These are phyloP conservation scores for Hyaloscypha variabilis DNA, from an alignment of 495 filamentous ascomycete genomes.

Conservation along the genomic window DNA sequence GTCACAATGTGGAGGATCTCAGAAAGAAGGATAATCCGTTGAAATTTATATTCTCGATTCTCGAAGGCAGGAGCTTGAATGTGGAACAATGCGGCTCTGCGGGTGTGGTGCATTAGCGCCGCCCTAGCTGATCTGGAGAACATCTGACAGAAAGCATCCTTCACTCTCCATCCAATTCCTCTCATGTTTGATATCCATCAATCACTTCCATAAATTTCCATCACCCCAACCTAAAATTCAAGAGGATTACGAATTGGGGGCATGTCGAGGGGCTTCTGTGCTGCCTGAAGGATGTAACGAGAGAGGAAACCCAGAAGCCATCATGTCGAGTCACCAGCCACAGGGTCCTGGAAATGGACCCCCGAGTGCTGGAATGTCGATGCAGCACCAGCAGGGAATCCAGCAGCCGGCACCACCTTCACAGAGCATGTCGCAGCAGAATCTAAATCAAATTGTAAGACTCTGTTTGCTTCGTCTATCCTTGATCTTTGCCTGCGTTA, in stretches of 20 bases:
- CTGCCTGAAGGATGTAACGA: constrained; percentile 4
- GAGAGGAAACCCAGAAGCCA: constrained; percentile 2
- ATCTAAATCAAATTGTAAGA: constrained; percentile 94
- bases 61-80: neutral
- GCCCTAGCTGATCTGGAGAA: neutral
- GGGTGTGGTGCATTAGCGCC: constrained; percentile 27
- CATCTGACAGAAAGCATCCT: constrained; percentile 3
- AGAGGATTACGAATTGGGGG: neutral
- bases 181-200: neutral
- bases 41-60: neutral
- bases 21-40: too few species aligned
- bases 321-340: constrained; percentile 32
- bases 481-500: constrained; percentile 8
- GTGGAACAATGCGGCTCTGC: constrained; percentile 27
- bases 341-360: constrained; percentile 50
- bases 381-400: constrained; percentile 53
- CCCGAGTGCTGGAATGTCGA: constrained; percentile 48
- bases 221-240: neutral
- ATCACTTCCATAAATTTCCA: neutral
- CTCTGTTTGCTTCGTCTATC: constrained; percentile 23
- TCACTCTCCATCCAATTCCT: neutral
- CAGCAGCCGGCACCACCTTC: constrained; percentile 41
- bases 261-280: constrained; percentile 6
- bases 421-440: constrained; percentile 73
- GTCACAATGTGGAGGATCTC: neutral